Percentiles rank a stretch among this genome's conserved stretches.
Evolutionary conservation across 495 filamentous ascomycete genomes (phyloP).

Genomic region (Tuber microsphaerosporum): DNA sequence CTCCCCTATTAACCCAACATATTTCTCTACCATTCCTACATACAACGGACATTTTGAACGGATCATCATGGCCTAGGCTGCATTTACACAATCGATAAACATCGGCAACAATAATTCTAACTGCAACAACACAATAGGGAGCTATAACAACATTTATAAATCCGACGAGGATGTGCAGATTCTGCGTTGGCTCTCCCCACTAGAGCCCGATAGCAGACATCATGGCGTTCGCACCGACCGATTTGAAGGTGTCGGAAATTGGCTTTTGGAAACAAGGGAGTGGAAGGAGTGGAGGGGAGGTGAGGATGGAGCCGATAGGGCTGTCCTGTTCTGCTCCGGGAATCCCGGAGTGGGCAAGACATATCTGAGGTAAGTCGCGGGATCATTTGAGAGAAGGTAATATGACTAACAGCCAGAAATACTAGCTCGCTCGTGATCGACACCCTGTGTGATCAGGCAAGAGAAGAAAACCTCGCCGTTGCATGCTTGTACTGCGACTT

Average conservation of each 20-base stretch:
- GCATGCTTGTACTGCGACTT: not conserved
- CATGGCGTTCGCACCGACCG: not conserved
- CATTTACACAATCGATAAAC: not conserved
- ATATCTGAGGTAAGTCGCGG: not conserved
- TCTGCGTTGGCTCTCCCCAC: not conserved
- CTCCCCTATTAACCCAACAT: too few species aligned
- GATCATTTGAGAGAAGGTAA: accelerated
- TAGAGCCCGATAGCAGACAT: not conserved
- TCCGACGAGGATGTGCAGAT: not conserved
- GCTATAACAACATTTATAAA: not conserved
- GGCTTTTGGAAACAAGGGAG: not conserved
- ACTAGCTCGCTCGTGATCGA: not conserved
- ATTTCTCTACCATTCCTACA: too few species aligned
- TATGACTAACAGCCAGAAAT: not conserved
- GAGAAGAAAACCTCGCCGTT: not conserved
- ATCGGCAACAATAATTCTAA: not conserved
- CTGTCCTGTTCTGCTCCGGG: not conserved
- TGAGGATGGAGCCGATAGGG: not conserved
- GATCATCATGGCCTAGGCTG: not conserved
- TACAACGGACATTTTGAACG: too few species aligned
- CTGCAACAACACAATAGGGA: not conserved
- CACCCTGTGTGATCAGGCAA: not conserved
- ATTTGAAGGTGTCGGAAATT: not conserved
- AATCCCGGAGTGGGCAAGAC: not conserved
- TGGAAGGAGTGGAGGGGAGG: not conserved